A percentile compares a stretch with the other conserved stretches of the same genome.
These are phyloP conservation scores for Casuarina glauca DNA, from an alignment of 306 rosid genomes.

Conservation along the genomic window DNA sequence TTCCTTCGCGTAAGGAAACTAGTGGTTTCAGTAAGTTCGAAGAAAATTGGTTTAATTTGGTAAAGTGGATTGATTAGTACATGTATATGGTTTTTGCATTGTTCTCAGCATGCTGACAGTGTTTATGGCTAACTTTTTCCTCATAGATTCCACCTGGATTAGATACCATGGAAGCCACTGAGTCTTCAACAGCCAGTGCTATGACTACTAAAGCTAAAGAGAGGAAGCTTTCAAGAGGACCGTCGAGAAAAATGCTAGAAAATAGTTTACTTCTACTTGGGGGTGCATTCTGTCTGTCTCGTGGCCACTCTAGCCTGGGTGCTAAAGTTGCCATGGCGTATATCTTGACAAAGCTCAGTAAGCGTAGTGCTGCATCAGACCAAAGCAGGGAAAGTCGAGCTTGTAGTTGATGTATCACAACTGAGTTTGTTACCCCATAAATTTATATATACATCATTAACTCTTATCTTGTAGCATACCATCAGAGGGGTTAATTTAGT, in stretches of 20 bases:
- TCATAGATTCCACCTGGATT: constrained; percentile 62
- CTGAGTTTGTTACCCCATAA: not conserved
- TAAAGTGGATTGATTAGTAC: not conserved
- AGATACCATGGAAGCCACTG: constrained; percentile 34
- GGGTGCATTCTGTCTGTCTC: constrained; percentile 70
- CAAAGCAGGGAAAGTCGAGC: constrained; percentile 28
- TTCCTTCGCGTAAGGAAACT: not conserved
- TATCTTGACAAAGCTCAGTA: constrained; percentile 62
- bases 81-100: not conserved
- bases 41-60: not conserved
- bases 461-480: not conserved
- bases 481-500: too few species aligned
- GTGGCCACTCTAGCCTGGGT: constrained; percentile 81
- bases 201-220: constrained; percentile 29
- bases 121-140: constrained; percentile 21
- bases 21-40: not conserved
- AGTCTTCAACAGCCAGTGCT: constrained; percentile 30
- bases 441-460: too few species aligned
- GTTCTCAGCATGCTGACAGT: not conserved
- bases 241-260: constrained; percentile 64
- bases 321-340: constrained; percentile 85
- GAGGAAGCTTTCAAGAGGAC: constrained; percentile 35
- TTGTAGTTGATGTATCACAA: constrained; percentile 24
- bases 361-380: constrained; percentile 46
- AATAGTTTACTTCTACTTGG: constrained; percentile 74